Evolutionary conservation across 495 filamentous ascomycete species (phyloP).

Genomic region (Hyaloscypha hepaticicola): DNA sequence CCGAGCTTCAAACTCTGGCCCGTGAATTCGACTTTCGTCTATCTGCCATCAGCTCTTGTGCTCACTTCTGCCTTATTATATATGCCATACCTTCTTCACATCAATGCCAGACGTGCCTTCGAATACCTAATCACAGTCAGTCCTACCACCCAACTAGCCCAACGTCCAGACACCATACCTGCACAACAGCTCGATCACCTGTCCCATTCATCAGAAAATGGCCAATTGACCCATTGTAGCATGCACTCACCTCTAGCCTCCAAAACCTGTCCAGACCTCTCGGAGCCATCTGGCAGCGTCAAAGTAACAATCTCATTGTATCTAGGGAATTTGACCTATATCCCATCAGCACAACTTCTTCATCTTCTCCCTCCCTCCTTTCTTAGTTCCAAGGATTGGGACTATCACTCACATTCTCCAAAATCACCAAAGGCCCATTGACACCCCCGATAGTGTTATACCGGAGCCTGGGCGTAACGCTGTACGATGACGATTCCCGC

Average conservation of each 20-base stretch:
- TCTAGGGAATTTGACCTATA: conserved; percentile 89
- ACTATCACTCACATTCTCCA: conserved; percentile 73
- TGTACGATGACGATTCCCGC: conserved; percentile 69
- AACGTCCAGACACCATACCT: conserved; percentile 51
- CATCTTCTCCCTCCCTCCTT: not conserved
- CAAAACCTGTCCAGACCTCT: conserved; percentile 91
- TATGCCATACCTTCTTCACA: conserved; percentile 81
- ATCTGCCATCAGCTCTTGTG: conserved; percentile 13
- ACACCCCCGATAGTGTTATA: conserved; percentile 99
- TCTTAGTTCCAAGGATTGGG: not conserved
- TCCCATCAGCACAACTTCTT: conserved; percentile 35
- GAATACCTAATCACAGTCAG: conserved; percentile 67
- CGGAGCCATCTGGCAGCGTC: conserved; percentile 91
- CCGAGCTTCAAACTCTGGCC: conserved; percentile 96
- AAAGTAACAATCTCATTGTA: conserved; percentile 98
- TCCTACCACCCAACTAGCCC: not conserved
- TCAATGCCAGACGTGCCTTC: conserved; percentile 97
- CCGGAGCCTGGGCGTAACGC: conserved; percentile 77
- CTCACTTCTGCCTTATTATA: not conserved
- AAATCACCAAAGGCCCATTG: conserved; percentile 95
- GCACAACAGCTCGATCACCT: conserved; percentile 91
- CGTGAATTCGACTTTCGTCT: conserved; percentile 96
- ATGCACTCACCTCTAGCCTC: conserved; percentile 83
- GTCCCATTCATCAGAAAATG: conserved; percentile 18
- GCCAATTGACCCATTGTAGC: conserved; percentile 1